phyloP scores from a whole-genome alignment of 108 stramenopile genomes.

The Conticribra weissflogii region DNA sequence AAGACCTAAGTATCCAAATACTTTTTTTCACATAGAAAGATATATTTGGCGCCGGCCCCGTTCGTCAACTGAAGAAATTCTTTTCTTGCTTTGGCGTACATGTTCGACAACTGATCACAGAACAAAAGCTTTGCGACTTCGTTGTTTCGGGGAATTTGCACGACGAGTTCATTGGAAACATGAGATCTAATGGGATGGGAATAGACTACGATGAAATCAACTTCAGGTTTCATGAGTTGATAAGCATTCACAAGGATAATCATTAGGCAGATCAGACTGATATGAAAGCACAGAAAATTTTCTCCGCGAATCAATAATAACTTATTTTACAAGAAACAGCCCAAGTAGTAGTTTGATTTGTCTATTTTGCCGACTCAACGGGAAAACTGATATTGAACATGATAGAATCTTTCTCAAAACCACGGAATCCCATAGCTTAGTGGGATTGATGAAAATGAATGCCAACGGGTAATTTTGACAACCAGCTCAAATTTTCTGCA shows the following conservation, averaged over 20 bases:
- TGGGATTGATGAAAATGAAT: too few relatives aligned
- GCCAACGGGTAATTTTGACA: conserved; percentile 16
- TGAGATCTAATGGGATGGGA: conserved; percentile 61
- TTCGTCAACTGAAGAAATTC: conserved; percentile 44
- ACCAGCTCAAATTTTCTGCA: conserved; percentile 37
- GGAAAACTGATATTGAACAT: too few relatives aligned
- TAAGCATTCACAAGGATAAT: conserved; percentile 29
- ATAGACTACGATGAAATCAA: conserved; percentile 62
- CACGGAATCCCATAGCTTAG: too few relatives aligned
- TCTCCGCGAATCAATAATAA: too few relatives aligned
- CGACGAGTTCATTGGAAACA: conserved; percentile 32
- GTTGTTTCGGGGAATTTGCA: conserved; percentile 53
- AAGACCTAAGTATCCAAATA: background rate
- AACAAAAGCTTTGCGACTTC: conserved; percentile 63
- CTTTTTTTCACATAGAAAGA: conserved; percentile 5
- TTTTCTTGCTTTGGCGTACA: conserved; percentile 64
- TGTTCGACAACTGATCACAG: conserved; percentile 38
- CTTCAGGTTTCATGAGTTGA: conserved; percentile 51
- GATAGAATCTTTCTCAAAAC: too few relatives aligned
- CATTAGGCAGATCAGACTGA: too few relatives aligned
- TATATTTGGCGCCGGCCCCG: conserved; percentile 54
- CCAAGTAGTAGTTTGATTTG: too few relatives aligned
- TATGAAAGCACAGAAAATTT: too few relatives aligned
- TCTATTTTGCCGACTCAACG: too few relatives aligned
- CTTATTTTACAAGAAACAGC: too few relatives aligned